Base-by-base conservation (phyloP, 73 alveolate genomes). In the Stentor roeselii region DNA sequence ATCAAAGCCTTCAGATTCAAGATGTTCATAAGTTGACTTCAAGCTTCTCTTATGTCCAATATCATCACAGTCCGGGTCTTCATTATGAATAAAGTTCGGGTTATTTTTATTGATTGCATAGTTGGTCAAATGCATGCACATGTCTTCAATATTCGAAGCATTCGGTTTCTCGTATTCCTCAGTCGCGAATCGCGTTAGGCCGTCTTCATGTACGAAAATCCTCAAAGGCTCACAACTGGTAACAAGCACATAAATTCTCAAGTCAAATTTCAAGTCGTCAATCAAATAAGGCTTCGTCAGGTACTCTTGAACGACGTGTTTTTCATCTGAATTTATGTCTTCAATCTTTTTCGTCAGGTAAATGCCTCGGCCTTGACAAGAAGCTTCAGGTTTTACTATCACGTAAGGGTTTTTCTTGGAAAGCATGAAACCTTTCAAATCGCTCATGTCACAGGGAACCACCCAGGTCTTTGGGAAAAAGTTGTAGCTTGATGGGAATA, bases 101-200 rank as follows among this genome's bases (percentile, higher is more conserved):
- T 88, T 89, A 78, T 92, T 90, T 83, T 95, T 93, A 89, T 95
- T 95, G 61, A 95, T 76, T n/a, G 98, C 92, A 77, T 90, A 95
- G 82, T 95, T 95, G 3, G 99, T 95, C 83, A 95, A 59, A 82
- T 95, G 99, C 96, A 90, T 92, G 85, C 90, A 95, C 0, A 91
- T 83, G 40, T 91, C 86, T 61, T 87, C 87, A 85, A 89, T 82
- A 75, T 92, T 94, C 36, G 84, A 93, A n/a, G 83, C 86, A 4
- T 82, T 82, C 11, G 98, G 97, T 60, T 89, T 87, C 60, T 86
- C 92, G 86, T 96, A 98, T 59, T 94, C 98, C 4, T 89, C 98
- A 42, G 98, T 91, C 76, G 99, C 91, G 83, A 97, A 92, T 39
- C 99, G 90, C 4, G 98, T 98, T 59, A 97, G 90, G 3, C 99